phyloP scores from a whole-genome alignment of 2,329 filamentous ascomycete species.

The Phaeoacremonium minimum region DNA sequence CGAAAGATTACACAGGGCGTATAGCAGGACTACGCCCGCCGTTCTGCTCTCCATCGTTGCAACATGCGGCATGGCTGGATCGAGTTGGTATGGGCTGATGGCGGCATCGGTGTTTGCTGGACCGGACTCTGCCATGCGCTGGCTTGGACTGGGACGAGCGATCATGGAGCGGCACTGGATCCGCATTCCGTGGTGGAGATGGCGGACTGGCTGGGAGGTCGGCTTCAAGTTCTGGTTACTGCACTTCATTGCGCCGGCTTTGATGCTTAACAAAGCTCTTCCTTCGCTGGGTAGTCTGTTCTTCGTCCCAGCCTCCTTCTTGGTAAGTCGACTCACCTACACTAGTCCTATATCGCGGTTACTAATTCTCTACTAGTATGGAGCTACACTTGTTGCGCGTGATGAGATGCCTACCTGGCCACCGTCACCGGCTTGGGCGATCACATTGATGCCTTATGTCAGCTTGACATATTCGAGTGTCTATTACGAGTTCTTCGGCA shows the following conservation, averaged over 20 bases:
- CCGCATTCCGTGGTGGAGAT: constrained; percentile 5
- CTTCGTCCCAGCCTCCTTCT: constrained; percentile 33
- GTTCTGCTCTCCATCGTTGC: constrained; percentile 60
- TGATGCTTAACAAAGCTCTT: constrained; percentile 38
- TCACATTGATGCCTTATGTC: constrained; percentile 42
- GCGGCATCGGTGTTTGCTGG: constrained; percentile 50
- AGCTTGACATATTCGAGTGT: constrained; percentile 34
- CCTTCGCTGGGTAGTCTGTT: constrained; percentile 36
- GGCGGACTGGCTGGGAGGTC: constrained; percentile 8
- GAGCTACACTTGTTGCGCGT: constrained; percentile 37
- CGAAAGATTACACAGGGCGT: constrained; percentile 50
- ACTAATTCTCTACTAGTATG: constrained; percentile 33
- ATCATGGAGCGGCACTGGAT: constrained; percentile 3
- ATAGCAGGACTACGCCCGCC: constrained; percentile 54
- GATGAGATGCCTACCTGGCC: constrained; percentile 48
- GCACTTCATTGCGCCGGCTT: constrained; percentile 39
- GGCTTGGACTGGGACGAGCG: constrained; percentile 23
- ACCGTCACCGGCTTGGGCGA: constrained; percentile 45
- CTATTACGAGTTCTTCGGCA: constrained; percentile 41
- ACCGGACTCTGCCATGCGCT: constrained; percentile 34
- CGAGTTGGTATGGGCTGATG: constrained; percentile 48
- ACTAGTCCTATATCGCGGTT: constrained; percentile 1
- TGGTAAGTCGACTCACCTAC: constrained; percentile 23
- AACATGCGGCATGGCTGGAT: constrained; percentile 44
- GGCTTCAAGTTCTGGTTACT: constrained; percentile 24